These are phyloP conservation scores for Heterococcus sp. DNA, from an alignment of 108 stramenopile species.

Conservation along the genomic window DNA sequence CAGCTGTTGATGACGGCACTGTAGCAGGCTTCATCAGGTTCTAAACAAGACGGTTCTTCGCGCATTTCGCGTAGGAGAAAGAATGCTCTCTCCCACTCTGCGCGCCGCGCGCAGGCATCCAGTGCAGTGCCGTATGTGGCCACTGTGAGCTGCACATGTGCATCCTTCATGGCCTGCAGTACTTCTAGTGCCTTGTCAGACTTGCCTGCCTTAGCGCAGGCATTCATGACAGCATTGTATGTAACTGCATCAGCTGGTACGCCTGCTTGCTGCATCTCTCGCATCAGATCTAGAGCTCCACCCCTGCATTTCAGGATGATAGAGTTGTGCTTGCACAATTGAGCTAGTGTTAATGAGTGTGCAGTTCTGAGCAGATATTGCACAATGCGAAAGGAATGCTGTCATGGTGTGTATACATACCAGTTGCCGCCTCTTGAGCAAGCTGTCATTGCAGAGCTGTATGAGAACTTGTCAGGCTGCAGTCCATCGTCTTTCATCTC, in stretches of 20 bases:
- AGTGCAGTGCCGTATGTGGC: not conserved
- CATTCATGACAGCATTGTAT: constrained; percentile 36
- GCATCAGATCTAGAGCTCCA: constrained; percentile 16
- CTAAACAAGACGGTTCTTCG: no score
- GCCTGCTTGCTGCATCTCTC: constrained; percentile 21
- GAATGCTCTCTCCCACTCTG: no score
- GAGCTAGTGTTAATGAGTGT: not conserved
- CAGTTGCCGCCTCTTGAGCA: not conserved
- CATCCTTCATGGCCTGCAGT: constrained; percentile 13
- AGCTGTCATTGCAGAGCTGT: constrained; percentile 4
- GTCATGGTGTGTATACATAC: not conserved
- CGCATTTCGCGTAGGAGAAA: no score
- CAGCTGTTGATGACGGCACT: constrained; percentile 1
- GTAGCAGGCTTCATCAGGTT: constrained; percentile 21
- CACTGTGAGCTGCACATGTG: not conserved
- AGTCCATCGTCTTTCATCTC: constrained; percentile 4
- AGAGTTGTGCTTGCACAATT: not conserved
- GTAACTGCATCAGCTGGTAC: constrained; percentile 23
- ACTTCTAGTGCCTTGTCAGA: constrained; percentile 16
- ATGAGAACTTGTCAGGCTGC: not conserved
- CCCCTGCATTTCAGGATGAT: not conserved
- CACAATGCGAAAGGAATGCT: not conserved
- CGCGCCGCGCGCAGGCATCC: not conserved
- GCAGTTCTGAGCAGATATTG: not conserved
- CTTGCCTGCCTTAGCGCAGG: constrained; percentile 9